phyloP scores from a whole-genome alignment of 495 filamentous ascomycete species.

The Penicillium lividum region DNA sequence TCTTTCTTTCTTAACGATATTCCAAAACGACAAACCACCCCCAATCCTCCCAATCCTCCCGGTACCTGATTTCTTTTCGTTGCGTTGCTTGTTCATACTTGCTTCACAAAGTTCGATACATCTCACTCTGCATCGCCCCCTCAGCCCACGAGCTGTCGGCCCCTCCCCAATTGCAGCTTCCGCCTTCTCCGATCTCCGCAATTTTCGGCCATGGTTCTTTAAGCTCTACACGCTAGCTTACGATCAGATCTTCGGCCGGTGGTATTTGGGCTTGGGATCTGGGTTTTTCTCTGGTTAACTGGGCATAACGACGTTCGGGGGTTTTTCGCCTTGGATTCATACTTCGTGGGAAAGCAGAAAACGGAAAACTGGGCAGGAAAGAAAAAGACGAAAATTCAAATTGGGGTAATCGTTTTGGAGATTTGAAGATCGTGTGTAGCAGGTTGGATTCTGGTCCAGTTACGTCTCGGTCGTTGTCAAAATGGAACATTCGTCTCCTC shows the following conservation, averaged over 20 bases:
- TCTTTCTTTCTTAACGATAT: conserved; percentile 21
- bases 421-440: conserved; percentile 5
- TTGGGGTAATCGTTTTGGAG: not conserved
- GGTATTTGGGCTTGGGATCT: conserved; percentile 22
- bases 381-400: not conserved
- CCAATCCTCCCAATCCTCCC: conserved; percentile 9
- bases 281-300: conserved; percentile 4
- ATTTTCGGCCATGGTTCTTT: conserved; percentile 21
- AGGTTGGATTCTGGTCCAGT: conserved; percentile 10
- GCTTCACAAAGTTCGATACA: not conserved
- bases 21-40: conserved; percentile 14
- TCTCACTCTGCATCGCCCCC: conserved; percentile 16
- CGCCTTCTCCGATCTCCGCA: conserved; percentile 16
- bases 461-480: conserved; percentile 7
- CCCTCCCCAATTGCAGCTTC: conserved; percentile 26
- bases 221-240: conserved; percentile 4
- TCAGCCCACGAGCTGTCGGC: conserved; percentile 27
- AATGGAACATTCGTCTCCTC: conserved; percentile 93
- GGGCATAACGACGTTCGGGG: not conserved
- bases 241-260: conserved; percentile 10
- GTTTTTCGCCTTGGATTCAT: not conserved
- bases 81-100: not conserved
- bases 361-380: not conserved
- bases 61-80: not conserved
- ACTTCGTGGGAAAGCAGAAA: not conserved